Evolutionary conservation across 164 flowering plant species (phyloP).

Genomic region (Vitis cinerea): DNA sequence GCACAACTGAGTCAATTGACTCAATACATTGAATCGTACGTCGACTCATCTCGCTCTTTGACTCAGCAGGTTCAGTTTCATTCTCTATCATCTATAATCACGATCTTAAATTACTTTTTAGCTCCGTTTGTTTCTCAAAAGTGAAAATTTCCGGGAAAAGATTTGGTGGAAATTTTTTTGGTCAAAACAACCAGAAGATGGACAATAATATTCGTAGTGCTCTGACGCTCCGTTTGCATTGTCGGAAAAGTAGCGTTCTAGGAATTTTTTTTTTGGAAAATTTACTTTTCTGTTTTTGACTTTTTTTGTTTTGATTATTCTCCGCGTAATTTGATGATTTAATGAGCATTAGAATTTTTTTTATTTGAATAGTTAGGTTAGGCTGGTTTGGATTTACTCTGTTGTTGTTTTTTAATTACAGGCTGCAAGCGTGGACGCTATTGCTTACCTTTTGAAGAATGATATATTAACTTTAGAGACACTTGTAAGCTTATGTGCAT

Average conservation of each 20-base stretch:
- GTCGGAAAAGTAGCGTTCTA: too few relatives aligned
- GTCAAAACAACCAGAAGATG: too few relatives aligned
- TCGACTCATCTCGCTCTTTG: conserved; percentile 54
- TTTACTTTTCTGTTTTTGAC: not conserved
- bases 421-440: conserved; percentile 61
- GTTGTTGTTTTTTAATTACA: conserved; percentile 20
- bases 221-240: too few relatives aligned
- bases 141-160: not conserved
- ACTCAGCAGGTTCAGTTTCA: conserved; percentile 57
- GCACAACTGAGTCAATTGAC: conserved; percentile 42
- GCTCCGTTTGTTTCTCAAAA: not conserved
- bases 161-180: too few relatives aligned
- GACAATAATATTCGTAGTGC: too few relatives aligned
- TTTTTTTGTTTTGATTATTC: not conserved
- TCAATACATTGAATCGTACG: conserved; percentile 67
- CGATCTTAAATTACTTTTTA: not conserved
- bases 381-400: not conserved
- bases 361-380: too few relatives aligned
- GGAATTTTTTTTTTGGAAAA: not conserved
- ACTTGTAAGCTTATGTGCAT: conserved; percentile 40
- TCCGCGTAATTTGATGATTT: too few relatives aligned
- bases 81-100: not conserved
- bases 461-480: conserved; percentile 49
- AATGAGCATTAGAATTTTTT: too few relatives aligned
- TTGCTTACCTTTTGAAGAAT: conserved; percentile 60